Base-by-base conservation (phyloP, 257 asterid genomes). In the Cruciata laevipes region DNA sequence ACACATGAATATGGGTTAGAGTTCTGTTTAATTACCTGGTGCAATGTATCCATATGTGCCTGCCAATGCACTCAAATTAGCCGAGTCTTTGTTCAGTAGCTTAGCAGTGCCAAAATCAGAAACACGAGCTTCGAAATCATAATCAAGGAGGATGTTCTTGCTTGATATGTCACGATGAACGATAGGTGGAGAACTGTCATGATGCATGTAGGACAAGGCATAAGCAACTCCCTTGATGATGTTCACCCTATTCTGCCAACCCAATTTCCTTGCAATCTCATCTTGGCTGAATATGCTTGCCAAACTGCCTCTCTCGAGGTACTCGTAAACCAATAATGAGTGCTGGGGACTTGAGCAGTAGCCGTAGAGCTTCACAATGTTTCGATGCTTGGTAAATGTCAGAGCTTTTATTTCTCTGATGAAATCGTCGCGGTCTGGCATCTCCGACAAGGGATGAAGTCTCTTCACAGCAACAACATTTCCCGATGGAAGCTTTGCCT, bases 41-140 rank as follows among this genome's bases (percentile, higher is more conserved):
- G 85, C 85, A n/a, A 74, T 61, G 71, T 81, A 78, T 44, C 86
- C 86, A 65, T 66, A 76, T 1, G 86, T 81, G 9, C 86, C 86
- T 5, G 76, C 83, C 30, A 81, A 69, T 0, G 68, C 67, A 4
- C 79, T 81, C 79, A 77, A 60, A 56, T 81, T 64, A 3, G 83
- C 73, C 0, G 83, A 75, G 24, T 78, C 76, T 2, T 63, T 69
- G 52, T 52, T 72, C 70, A 78, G 35, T 21, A 75, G 44, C 65
- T 60, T 81, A 2, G 85, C 83, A 24, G 79, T 75, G 24, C 83
- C 85, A 68, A 81, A 81, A 64, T 78, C 85, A 18, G 81, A 73
- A 52, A 81, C 67, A 21, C 69, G 75, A 59, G 86, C 81, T 35
- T 75, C 75, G 14, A 59, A 66, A 57, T 78, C 79, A 17, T 14